phyloP scores from a whole-genome alignment of 2,329 filamentous ascomycete species.

The Fusarium haematococcum region DNA sequence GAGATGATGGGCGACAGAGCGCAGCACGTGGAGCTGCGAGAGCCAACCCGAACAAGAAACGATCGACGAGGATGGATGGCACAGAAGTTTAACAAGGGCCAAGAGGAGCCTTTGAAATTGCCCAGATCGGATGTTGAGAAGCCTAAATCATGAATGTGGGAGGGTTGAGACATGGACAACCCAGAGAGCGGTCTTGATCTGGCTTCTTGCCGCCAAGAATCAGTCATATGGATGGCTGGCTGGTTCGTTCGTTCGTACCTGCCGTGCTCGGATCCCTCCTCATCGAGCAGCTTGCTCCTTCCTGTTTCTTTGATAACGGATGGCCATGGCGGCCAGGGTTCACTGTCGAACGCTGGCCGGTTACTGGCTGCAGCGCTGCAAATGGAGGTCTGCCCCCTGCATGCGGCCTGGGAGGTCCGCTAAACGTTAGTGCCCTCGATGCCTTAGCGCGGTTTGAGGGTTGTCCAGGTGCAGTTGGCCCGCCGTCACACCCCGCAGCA shows the following conservation, averaged over 20 bases:
- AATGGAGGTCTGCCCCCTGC: conserved; percentile 39
- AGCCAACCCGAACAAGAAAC: conserved; percentile 39
- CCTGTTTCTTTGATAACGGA: conserved; percentile 34
- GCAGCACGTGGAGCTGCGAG: conserved; percentile 43
- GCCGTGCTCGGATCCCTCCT: conserved; percentile 5
- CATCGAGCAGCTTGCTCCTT: conserved; percentile 24
- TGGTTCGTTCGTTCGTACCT: conserved; percentile 4
- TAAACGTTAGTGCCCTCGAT: conserved; percentile 42
- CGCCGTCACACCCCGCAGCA: conserved; percentile 39
- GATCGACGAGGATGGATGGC: conserved; percentile 34
- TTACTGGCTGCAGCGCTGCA: conserved; percentile 25
- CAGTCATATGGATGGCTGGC: conserved; percentile 30
- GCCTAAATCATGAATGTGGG: neutral
- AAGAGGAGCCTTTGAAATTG: conserved; percentile 1
- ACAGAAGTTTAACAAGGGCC: neutral
- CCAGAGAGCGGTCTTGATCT: neutral
- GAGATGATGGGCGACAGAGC: conserved; percentile 26
- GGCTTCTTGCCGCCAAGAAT: conserved; percentile 2
- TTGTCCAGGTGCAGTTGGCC: neutral
- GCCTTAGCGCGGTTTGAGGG: conserved; percentile 18
- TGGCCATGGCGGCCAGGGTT: conserved; percentile 26
- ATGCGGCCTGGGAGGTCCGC: conserved; percentile 39
- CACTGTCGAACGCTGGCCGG: neutral
- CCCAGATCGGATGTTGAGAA: neutral
- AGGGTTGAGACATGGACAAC: neutral